Base-by-base conservation (phyloP, 2,329 filamentous ascomycete genomes). In the Fusarium sp. region DNA sequence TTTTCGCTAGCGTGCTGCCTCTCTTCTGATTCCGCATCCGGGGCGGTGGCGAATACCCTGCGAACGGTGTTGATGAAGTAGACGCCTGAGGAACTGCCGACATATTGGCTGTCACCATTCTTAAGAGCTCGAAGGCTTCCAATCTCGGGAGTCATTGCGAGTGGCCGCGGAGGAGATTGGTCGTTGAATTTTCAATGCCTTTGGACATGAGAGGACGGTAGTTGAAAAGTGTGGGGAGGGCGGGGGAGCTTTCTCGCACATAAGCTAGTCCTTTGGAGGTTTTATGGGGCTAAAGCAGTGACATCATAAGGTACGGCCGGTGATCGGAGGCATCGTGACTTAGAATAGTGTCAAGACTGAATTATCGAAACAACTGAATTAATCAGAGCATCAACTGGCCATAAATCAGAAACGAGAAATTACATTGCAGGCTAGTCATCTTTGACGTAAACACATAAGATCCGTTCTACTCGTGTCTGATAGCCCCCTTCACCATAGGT, bases 61-160 rank as follows among this genome's bases (percentile, higher is more conserved):
- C 85, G 85, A 65, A 89, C 87, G 1, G 87, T 88, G 67, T 89
- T 87, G 73, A 87, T 83, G 77, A 89, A 89, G 78, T 85, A 89
- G 52, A 88, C 85, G 4, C 87, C 87, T 45, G 84, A 87, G 14
- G 86, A 86, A 73, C 85, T 87, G 30, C 87, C 87, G 33, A 88
- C 85, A 74, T 88, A 89, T 63, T 87, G 83, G 60, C 86, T 87
- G 68, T 86, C 84, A 43, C 60, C 59, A 1, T 65, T 35, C 33
- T 56, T 58, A 11, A 69, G 47, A 9, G 69, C 56, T 47, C 72
- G 43, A n/a, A 71, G 65, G 56, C 62, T 66, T 27, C 66, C 66
- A 57, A 69, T 69, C 50, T 69, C 66, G 17, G 17, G 38, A 25
- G 37, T 61, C 40, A 61, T 61, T 43, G 25, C n/a, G 10, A 25